Conservation (phyloP, 208 protist genomes). For the Histomonas meleagridis region DNA sequence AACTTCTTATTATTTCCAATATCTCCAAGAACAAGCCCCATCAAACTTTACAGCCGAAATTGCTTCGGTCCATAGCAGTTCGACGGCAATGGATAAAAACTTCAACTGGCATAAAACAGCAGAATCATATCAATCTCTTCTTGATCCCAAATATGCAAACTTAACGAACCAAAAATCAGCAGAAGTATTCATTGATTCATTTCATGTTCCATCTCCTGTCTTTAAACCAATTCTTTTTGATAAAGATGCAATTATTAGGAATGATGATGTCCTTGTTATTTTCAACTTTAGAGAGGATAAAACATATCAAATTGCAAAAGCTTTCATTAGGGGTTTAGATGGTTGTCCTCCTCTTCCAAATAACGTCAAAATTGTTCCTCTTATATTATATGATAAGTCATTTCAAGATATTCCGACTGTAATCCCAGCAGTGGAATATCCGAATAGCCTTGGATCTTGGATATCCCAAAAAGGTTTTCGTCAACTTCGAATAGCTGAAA, state of each 20-base stretch:
- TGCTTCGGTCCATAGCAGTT: neutral
- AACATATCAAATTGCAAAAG: neutral
- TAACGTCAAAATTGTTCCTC: neutral
- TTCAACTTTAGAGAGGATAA: slow-evolving; percentile 4
- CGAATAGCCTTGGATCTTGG: neutral
- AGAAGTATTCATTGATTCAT: neutral
- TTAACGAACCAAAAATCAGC: neutral
- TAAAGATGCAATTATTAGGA: neutral
- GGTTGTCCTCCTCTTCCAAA: neutral
- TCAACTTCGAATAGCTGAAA: neutral
- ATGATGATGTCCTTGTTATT: neutral
- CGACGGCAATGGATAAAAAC: neutral
- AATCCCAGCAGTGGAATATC: neutral
- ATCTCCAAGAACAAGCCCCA: neutral
- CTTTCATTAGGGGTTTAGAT: neutral
- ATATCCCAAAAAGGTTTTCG: neutral
- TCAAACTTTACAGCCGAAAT: neutral
- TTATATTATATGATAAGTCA: neutral
- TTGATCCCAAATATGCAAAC: neutral
- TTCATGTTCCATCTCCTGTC: no score
- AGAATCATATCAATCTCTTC: neutral
- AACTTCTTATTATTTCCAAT: neutral
- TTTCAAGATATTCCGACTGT: neutral
- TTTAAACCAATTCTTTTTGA: neutral
- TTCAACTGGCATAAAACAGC: neutral